Base-by-base conservation (phyloP, 345 rosid genomes). In the Brassica rapa region DNA sequence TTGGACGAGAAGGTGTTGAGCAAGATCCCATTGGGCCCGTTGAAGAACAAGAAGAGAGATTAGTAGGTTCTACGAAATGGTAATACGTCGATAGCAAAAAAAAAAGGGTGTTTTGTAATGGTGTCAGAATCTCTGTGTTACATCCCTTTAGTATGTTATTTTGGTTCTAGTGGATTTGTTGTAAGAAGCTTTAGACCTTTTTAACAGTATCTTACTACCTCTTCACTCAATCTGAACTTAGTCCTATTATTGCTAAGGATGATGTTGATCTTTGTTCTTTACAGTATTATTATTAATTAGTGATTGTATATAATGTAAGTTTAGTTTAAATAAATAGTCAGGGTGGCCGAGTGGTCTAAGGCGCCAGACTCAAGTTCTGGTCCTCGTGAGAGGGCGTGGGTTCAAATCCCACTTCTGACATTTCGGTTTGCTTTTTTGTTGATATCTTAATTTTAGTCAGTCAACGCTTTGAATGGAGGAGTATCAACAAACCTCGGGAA, bases 311-410 rank as follows among this genome's bases (percentile, higher is more conserved):
- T 0, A 10, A 12, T 10, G 14, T 41, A 10, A 9, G 5, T 41
- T 41, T 3, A 0, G 4, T 3, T 27, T 27, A 27, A 60, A 23
- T 0, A 39, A 68, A 19, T 11, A 14, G 90, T 88, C 89, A 88
- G 88, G 90, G 81, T 92, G 92, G 98, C 97, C 95, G 96, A 94
- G 98, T 95, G 99, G 95, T 90, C 97, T 89, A 92, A 94, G 97
- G 93, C 97, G 98, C 93, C 97, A 89, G 93, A 95, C 96, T 88
- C 90, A 86, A 90, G 90, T 90, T 87, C 86, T 86, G 88, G 85
- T 87, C 89, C 60, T 79, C 82, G 77, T 59, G 9, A 77, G 89
- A 79, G 87, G 87, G 85, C 85, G 83, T 81, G 82, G 82, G 84
- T 83, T 83, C 84, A 81, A 81, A 81, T 74, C 82, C 80, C 82